These are phyloP conservation scores for Talaromyces sp. DNA, from an alignment of 2,329 filamentous ascomycete genomes.

Conservation along the genomic window DNA sequence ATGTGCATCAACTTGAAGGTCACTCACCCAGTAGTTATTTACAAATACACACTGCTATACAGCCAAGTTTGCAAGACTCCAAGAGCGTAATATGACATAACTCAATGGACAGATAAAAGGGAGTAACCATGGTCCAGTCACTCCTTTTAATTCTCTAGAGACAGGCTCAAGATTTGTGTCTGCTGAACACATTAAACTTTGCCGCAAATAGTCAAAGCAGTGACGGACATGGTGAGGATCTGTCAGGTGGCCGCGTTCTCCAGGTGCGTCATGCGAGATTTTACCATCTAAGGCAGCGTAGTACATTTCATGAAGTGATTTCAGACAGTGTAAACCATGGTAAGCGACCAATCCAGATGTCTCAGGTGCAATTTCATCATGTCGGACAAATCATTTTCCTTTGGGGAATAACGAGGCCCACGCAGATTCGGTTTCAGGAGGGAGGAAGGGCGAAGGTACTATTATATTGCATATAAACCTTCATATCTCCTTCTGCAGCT, in stretches of 20 bases:
- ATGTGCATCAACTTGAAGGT: no score
- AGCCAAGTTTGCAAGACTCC: no score
- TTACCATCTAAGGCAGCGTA: background rate
- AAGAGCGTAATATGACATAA: no score
- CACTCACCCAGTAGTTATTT: no score
- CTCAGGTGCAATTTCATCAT: background rate
- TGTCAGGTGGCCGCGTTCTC: background rate
- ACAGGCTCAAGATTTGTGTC: conserved; percentile 4
- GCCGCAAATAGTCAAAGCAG: conserved; percentile 4
- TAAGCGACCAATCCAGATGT: background rate
- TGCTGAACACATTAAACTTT: conserved; percentile 6
- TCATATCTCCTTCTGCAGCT: background rate
- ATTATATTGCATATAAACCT: background rate
- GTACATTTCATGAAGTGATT: conserved; percentile 1
- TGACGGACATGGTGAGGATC: conserved; percentile 1
- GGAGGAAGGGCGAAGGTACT: background rate
- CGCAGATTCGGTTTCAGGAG: conserved; percentile 1
- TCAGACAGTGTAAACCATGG: conserved; percentile 3
- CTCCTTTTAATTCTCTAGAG: background rate
- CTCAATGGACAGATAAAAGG: background rate
- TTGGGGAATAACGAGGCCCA: conserved; percentile 3
- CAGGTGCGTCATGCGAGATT: background rate
- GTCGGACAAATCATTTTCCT: background rate
- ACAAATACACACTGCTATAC: no score
- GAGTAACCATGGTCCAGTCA: background rate